Conservation (phyloP, 257 asterid genomes). For the Scutellaria minor region DNA sequence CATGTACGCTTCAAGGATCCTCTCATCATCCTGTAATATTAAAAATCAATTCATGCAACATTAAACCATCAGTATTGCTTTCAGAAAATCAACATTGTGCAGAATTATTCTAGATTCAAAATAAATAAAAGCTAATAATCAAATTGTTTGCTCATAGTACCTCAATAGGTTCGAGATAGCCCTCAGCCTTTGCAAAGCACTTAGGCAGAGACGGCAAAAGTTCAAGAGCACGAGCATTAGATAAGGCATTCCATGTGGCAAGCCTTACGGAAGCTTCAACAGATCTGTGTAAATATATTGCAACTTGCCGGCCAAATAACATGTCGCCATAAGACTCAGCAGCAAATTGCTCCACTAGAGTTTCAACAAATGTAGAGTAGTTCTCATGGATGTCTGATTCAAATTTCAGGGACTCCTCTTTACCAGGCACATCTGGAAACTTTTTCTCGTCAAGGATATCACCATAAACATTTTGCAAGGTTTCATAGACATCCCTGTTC, state of each 20-base stretch:
- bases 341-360: constrained; percentile 86
- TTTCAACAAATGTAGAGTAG: constrained; percentile 78
- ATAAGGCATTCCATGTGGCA: constrained; percentile 78
- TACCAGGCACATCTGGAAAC: constrained; percentile 25
- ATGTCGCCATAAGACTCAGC: constrained; percentile 90
- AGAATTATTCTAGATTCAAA: constrained; percentile 4
- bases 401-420: constrained; percentile 48
- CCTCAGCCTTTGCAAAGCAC: constrained; percentile 64
- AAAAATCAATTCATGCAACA: neutral
- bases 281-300: constrained; percentile 65
- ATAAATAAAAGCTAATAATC: neutral
- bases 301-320: constrained; percentile 86
- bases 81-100: constrained; percentile 14
- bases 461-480: constrained; percentile 76
- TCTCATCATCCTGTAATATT: constrained; percentile 71
- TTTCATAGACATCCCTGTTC: constrained; percentile 69
- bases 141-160: constrained; percentile 41
- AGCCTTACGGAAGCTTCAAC: constrained; percentile 83
- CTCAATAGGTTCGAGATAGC: constrained; percentile 93
- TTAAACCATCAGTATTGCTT: neutral
- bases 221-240: constrained; percentile 77
- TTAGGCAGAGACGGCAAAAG: constrained; percentile 72
- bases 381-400: constrained; percentile 66
- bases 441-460: constrained; percentile 49
- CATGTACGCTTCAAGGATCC: constrained; percentile 74